A percentile compares a stretch with the other conserved stretches of the same genome.
These are phyloP conservation scores for Desmodesmus armatus DNA, from an alignment of 139 green algal genomes.

Conservation along the genomic window DNA sequence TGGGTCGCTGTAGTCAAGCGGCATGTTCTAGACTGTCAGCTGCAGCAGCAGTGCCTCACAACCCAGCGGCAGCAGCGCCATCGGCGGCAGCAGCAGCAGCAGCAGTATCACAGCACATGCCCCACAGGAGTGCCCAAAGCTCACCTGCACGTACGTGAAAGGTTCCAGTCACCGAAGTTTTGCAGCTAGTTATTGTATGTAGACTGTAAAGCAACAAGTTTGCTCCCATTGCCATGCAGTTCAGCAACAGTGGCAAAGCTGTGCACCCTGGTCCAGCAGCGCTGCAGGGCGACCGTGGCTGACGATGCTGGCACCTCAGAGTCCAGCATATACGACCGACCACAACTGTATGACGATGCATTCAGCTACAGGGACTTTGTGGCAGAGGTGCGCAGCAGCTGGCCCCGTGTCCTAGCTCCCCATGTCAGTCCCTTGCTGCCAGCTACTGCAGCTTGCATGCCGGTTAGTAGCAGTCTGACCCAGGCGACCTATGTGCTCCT, in stretches of 20 bases:
- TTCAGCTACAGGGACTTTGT: constrained; percentile 70
- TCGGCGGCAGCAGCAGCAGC: constrained; percentile 17
- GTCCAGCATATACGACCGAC: constrained; percentile 57
- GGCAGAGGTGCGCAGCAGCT: constrained; percentile 56
- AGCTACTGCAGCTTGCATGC: not conserved
- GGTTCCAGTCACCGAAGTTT: too few relatives aligned
- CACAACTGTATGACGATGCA: constrained; percentile 66
- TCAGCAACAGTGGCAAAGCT: not conserved
- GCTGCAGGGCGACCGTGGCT: not conserved
- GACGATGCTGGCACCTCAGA: not conserved
- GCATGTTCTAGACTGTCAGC: not conserved
- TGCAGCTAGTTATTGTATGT: too few relatives aligned
- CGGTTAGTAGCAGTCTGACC: not conserved
- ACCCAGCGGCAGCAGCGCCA: not conserved
- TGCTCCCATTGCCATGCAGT: too few relatives aligned
- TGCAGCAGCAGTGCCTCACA: not conserved
- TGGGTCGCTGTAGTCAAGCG: too few relatives aligned
- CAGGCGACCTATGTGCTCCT: too few relatives aligned
- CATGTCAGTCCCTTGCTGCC: too few relatives aligned
- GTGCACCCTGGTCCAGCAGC: not conserved
- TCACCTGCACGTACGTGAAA: too few relatives aligned
- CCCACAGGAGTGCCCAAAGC: too few relatives aligned
- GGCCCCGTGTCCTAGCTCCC: not conserved
- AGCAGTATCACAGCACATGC: not conserved
- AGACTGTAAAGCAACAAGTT: not conserved